Base-by-base conservation (phyloP, 1,284 basidiomycete genomes). In the Ganoderma lingzhi region DNA sequence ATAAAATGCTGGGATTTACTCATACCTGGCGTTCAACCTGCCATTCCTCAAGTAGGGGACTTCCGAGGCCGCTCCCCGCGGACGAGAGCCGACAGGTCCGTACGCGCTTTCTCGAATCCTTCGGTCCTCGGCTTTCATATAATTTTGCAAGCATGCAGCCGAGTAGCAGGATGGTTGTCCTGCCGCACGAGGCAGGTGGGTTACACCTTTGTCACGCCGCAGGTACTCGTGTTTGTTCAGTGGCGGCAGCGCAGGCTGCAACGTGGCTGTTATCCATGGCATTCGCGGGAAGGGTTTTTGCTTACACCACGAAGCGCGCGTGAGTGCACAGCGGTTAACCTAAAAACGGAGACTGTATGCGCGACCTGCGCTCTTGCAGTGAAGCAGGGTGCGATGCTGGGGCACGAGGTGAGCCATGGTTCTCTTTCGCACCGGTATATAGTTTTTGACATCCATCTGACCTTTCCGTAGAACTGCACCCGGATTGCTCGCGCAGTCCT, bases 51-150 rank as follows among this genome's bases (percentile, higher is more conserved):
- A 61, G n/a, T 28, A 30, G 59, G 59, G 42, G 9, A 19, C 39
- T 19, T 42, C 63, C 63, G 41, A 44, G 19, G 63, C 63, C 63
- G 63, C 41, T 45, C 8, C 48, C 53, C 63, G 53, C 63, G 63
- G 63, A 59, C 39, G 28, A 53, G 35, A 58, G 55, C 63, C 63
- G 63, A 64, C 63, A 41, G 19, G 63, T 56, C 51, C 63, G 55
- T 39, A 58, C 63, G 63, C 53, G 15, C 63, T 58, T 58, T 28
- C 17, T 19, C 15, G 53, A 39, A 61, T 15, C 8, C 39, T 28
- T 64, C 63, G 63, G 63, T 64, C 53, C 63, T 64, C 63, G 53
- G 63, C 37, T 41, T 42, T 42, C 17, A 44, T 58, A n/a, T 17
- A 17, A 28, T 10, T 2, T 15, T 37, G 19, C 56, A 8, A 44